Evolutionary conservation across 495 filamentous ascomycete genomes (phyloP).

Genomic region (Penicillium parvum): DNA sequence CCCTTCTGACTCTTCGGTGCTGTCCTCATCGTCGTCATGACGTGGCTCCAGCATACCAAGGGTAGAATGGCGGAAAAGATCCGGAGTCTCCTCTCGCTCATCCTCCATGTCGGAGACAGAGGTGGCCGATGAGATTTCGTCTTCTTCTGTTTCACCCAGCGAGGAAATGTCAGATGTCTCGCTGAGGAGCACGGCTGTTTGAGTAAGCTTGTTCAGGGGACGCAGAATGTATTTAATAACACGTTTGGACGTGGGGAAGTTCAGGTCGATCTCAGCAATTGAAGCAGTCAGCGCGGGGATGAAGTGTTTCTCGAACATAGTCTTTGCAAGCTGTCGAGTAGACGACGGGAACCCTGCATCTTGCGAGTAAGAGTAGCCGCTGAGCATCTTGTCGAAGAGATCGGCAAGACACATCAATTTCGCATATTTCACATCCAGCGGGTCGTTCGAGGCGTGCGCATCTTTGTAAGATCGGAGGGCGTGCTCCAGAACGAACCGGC

Average conservation of each 20-base stretch:
- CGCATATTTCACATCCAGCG: constrained; percentile 82
- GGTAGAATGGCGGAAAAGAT: constrained; percentile 93
- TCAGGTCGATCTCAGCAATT: constrained; percentile 92
- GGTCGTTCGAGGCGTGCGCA: constrained; percentile 70
- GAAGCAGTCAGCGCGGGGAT: constrained; percentile 83
- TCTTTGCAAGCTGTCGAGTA: constrained; percentile 70
- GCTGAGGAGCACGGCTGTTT: constrained; percentile 80
- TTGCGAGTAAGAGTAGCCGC: constrained; percentile 61
- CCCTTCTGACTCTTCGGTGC: constrained; percentile 58
- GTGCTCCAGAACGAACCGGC: constrained; percentile 91
- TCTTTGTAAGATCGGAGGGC: constrained; percentile 89
- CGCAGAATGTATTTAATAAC: constrained; percentile 94
- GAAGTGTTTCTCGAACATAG: constrained; percentile 99
- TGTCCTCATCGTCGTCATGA: constrained; percentile 70
- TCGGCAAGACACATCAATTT: constrained; percentile 81
- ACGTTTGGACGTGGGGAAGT: constrained; percentile 85
- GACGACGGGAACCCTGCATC: constrained; percentile 45
- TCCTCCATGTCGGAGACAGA: constrained; percentile 85
- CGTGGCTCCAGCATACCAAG: constrained; percentile 90
- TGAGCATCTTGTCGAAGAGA: constrained; percentile 88
- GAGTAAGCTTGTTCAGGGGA: constrained; percentile 79
- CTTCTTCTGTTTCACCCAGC: constrained; percentile 68
- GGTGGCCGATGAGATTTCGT: constrained; percentile 84
- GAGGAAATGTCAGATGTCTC: constrained; percentile 68
- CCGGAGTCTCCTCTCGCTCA: constrained; percentile 91